A percentile compares a stretch with the other conserved stretches of the same genome.
phyloP scores from a whole-genome alignment of 2,329 filamentous ascomycete genomes.

The Exophiala sp. region DNA sequence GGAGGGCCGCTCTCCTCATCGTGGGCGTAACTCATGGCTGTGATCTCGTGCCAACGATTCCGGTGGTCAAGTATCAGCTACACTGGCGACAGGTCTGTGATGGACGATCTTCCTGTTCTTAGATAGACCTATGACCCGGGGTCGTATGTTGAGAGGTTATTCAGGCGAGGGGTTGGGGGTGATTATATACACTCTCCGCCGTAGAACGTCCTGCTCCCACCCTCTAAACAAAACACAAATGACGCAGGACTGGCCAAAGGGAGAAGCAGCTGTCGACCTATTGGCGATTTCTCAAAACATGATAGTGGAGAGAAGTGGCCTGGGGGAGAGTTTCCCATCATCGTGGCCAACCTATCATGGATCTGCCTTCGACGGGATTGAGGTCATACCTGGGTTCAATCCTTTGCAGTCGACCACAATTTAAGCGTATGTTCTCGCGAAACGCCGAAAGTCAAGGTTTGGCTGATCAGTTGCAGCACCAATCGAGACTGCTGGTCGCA shows the following conservation, averaged over 20 bases:
- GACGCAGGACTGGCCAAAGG: constrained; percentile 4
- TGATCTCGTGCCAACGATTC: not conserved
- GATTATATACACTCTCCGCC: constrained; percentile 7
- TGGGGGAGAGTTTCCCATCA: too few relatives aligned
- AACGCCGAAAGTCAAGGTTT: not conserved
- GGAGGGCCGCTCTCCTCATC: constrained; percentile 24
- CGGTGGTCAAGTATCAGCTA: not conserved
- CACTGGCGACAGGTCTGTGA: not conserved
- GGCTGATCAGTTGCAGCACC: constrained; percentile 7
- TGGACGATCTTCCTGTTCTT: not conserved
- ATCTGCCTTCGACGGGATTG: too few relatives aligned
- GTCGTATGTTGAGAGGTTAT: not conserved
- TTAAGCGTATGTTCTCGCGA: too few relatives aligned
- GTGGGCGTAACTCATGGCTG: constrained; percentile 22
- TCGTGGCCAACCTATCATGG: too few relatives aligned
- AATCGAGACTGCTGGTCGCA: not conserved
- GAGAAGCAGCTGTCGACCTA: not conserved
- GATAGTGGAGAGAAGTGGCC: too few relatives aligned
- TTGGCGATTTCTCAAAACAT: not conserved
- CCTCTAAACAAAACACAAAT: constrained; percentile 8
- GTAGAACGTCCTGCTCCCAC: not conserved
- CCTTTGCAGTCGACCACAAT: too few relatives aligned
- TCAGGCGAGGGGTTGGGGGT: not conserved
- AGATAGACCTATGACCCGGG: too few relatives aligned
- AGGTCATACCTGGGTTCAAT: too few relatives aligned